phyloP scores from a whole-genome alignment of 495 filamentous ascomycete species.

The Aspergillus incahuasiensis region DNA sequence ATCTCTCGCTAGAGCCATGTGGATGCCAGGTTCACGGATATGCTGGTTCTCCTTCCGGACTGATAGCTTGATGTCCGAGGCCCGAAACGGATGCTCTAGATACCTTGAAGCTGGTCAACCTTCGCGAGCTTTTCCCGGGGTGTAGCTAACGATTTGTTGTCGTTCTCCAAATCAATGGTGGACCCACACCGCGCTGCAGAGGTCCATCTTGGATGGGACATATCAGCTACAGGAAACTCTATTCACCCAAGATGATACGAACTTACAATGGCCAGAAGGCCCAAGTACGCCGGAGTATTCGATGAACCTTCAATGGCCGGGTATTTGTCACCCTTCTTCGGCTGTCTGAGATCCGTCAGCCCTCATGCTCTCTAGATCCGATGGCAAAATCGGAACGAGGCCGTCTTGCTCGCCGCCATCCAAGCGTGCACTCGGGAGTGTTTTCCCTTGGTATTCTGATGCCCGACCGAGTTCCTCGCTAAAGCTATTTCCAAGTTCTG shows the following conservation, averaged over 20 bases:
- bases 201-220: background rate
- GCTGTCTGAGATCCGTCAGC: background rate
- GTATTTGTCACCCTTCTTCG: background rate
- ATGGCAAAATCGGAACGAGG: background rate
- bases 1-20: background rate
- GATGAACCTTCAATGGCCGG: background rate
- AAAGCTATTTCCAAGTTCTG: too few species aligned
- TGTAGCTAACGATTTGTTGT: background rate
- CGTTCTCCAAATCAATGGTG: background rate
- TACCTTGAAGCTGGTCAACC: background rate
- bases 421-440: background rate
- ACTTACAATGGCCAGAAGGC: background rate
- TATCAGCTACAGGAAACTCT: background rate
- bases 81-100: background rate
- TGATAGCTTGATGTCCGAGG: background rate
- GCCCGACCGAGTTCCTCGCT: too few species aligned
- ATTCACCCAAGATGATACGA: background rate
- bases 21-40: background rate
- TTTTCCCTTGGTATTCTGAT: background rate
- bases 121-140: background rate
- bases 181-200: background rate
- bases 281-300: background rate
- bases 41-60: background rate
- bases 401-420: background rate
- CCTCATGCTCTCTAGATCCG: background rate